phyloP scores from a whole-genome alignment of 1,139 yeast species.

The Blastobotrys aristatus region DNA sequence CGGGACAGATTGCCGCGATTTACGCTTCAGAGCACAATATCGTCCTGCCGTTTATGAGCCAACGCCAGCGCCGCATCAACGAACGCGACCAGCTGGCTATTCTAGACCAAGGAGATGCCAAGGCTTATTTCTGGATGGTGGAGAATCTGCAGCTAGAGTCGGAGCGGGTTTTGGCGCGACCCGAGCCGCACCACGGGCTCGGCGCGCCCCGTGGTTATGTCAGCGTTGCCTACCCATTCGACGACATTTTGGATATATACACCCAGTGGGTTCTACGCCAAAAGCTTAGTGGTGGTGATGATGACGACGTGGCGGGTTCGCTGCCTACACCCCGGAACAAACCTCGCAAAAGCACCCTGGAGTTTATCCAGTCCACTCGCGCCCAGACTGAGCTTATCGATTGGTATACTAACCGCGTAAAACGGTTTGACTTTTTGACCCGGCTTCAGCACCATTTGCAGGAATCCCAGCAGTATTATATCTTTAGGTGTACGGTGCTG shows the following conservation, averaged over 20 bases:
- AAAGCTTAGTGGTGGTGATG: neutral
- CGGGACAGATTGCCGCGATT: slow-evolving; percentile 7
- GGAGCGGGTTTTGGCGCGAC: neutral
- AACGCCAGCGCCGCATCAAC: neutral
- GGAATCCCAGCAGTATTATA: slow-evolving; percentile 14
- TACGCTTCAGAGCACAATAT: neutral
- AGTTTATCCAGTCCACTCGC: neutral
- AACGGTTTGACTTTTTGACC: slow-evolving; percentile 3
- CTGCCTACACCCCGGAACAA: neutral
- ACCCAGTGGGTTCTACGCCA: slow-evolving; percentile 21
- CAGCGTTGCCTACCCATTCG: slow-evolving; percentile 25
- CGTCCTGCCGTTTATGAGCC: slow-evolving; percentile 2
- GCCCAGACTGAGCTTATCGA: slow-evolving; percentile 7
- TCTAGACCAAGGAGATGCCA: neutral
- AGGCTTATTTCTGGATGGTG: neutral
- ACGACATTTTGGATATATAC: slow-evolving; percentile 19
- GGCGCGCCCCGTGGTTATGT: slow-evolving; percentile 15
- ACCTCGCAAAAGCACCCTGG: neutral
- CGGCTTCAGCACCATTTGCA: neutral
- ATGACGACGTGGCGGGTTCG: neutral
- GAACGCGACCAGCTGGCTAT: neutral
- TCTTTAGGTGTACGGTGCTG: slow-evolving; percentile 27
- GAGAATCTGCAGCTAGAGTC: slow-evolving; percentile 3
- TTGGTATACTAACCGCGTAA: neutral
- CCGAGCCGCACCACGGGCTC: slow-evolving; percentile 8